phyloP scores from a whole-genome alignment of 495 filamentous ascomycete genomes.

The Penicillium malachiteum region DNA sequence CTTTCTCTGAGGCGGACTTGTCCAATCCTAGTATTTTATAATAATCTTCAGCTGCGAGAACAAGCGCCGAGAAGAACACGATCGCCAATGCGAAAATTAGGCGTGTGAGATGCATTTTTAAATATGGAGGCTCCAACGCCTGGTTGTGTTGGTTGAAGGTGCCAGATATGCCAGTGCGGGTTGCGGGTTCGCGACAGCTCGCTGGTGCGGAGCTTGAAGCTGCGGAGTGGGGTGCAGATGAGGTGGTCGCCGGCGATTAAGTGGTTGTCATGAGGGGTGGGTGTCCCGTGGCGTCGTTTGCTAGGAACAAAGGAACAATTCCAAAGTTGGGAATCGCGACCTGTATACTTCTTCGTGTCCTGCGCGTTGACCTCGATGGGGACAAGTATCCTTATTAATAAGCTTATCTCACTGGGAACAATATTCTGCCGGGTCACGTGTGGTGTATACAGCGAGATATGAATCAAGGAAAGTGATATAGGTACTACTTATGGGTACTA shows the following conservation, averaged over 20 bases:
- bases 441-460: neutral
- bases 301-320: neutral
- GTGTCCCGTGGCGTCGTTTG: constrained; percentile 1
- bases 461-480: too few relatives aligned
- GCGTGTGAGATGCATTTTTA: constrained; percentile 23
- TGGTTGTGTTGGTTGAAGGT: neutral
- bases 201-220: constrained; percentile 8
- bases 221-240: neutral
- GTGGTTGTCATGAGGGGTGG: constrained; percentile 14
- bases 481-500: too few relatives aligned
- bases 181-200: constrained; percentile 1
- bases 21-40: constrained; percentile 89
- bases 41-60: constrained; percentile 74
- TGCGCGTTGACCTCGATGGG: constrained; percentile 13
- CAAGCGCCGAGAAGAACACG: constrained; percentile 28
- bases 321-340: neutral
- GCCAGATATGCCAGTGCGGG: neutral
- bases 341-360: constrained; percentile 1
- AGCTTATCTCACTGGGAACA: constrained; percentile 25
- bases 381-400: constrained; percentile 11
- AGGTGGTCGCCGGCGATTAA: neutral
- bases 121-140: neutral
- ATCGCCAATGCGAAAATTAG: constrained; percentile 21
- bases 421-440: constrained; percentile 25
- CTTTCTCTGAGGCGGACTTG: constrained; percentile 77